Evolutionary conservation across 2,329 filamentous ascomycete genomes (phyloP).

Genomic region (Colletotrichum trifolii): DNA sequence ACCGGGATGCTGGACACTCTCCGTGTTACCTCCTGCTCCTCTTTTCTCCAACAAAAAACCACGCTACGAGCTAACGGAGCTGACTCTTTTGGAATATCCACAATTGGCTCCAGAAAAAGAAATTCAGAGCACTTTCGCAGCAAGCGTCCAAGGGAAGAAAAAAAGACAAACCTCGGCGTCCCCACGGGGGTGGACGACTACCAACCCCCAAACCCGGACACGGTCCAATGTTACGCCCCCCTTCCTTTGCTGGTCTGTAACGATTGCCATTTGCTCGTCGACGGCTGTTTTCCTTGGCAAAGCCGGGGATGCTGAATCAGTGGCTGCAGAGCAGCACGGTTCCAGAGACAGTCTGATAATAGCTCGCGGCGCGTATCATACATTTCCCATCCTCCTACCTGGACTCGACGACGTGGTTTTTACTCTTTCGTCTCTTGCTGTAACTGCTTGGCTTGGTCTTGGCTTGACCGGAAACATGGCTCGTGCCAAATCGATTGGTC

Average conservation of each 20-base stretch:
- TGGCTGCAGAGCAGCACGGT: slow-evolving; percentile 11
- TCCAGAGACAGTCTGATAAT: slow-evolving; percentile 3
- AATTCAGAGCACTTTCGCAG: neutral
- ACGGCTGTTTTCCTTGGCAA: slow-evolving; percentile 20
- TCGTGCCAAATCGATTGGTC: neutral
- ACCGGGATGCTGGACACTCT: no score
- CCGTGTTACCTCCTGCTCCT: neutral
- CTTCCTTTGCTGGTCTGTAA: slow-evolving; percentile 8
- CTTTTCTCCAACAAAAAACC: neutral
- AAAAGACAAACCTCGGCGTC: slow-evolving; percentile 6
- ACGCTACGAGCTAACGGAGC: neutral
- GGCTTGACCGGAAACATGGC: neutral
- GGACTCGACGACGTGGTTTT: neutral
- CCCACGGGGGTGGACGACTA: slow-evolving; percentile 20
- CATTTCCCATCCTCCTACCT: neutral
- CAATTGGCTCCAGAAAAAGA: no score
- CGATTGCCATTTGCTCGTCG: slow-evolving; percentile 10
- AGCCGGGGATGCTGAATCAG: slow-evolving; percentile 28
- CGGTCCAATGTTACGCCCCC: neutral
- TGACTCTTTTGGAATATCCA: no score
- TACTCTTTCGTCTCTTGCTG: neutral
- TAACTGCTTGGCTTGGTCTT: neutral
- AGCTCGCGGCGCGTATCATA: slow-evolving; percentile 26
- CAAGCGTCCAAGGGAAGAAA: slow-evolving; percentile 3
- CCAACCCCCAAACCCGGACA: neutral